These are phyloP conservation scores for Lasiosphaeriaceae sp. DNA, from an alignment of 495 filamentous ascomycete species.

Conservation along the genomic window DNA sequence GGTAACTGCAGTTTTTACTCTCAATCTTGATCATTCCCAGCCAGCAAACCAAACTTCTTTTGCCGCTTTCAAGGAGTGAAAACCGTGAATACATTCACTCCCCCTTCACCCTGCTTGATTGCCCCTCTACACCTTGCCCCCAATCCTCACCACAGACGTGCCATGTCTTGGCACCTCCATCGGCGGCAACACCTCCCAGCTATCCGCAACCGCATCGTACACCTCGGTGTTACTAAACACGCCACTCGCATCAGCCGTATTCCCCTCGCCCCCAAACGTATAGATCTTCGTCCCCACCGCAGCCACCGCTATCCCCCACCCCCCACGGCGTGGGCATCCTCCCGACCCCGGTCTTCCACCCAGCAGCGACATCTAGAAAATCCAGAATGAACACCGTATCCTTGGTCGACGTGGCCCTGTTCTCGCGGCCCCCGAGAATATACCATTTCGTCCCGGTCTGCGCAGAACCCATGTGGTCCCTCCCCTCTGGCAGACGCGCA, in stretches of 20 bases:
- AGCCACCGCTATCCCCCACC: slow-evolving; percentile 24
- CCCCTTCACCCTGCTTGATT: slow-evolving; percentile 10
- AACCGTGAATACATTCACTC: slow-evolving; percentile 13
- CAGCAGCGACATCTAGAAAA: slow-evolving; percentile 12
- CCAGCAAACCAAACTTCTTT: no score
- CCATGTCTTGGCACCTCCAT: slow-evolving; percentile 33
- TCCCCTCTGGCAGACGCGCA: no score
- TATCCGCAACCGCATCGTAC: slow-evolving; percentile 23
- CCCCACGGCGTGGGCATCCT: slow-evolving; percentile 27
- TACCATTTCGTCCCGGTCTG: slow-evolving; percentile 31
- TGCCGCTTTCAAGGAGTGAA: slow-evolving; percentile 3
- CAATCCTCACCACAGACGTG: slow-evolving; percentile 22
- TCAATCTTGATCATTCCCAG: no score
- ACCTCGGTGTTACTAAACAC: slow-evolving; percentile 27
- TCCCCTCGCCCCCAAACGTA: slow-evolving; percentile 39
- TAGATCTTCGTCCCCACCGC: slow-evolving; percentile 25
- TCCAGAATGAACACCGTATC: slow-evolving; percentile 31
- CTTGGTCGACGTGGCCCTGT: slow-evolving; percentile 18
- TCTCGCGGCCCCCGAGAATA: slow-evolving; percentile 29
- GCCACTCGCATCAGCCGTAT: slow-evolving; percentile 14
- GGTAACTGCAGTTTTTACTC: no score
- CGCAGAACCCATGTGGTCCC: slow-evolving; percentile 1
- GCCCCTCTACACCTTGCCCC: slow-evolving; percentile 23
- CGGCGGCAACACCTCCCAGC: slow-evolving; percentile 17
- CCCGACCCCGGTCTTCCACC: slow-evolving; percentile 14